phyloP scores from a whole-genome alignment of 2,329 filamentous ascomycete genomes.

The Paecilomyces fulvus region DNA sequence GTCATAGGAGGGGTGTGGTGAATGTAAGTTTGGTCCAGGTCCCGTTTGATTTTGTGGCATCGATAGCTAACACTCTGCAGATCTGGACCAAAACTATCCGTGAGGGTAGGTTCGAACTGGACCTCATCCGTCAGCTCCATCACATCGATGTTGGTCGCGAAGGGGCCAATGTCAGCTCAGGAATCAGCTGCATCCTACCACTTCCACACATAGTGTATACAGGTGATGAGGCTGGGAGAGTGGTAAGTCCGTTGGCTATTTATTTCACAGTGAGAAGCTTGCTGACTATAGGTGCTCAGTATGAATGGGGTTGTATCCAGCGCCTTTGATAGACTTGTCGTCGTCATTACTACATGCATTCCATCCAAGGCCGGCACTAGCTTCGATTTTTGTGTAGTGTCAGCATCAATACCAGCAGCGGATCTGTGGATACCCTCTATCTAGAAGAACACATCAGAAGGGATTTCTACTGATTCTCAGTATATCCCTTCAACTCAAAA shows the following conservation, averaged over 20 bases:
- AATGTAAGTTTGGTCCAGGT: conserved; percentile 43
- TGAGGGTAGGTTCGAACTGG: conserved; percentile 63
- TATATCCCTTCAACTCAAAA: neutral
- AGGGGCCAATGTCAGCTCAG: conserved; percentile 49
- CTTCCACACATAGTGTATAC: conserved; percentile 82
- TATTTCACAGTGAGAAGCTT: neutral
- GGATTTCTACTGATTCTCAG: neutral
- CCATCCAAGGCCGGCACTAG: neutral
- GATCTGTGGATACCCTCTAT: neutral
- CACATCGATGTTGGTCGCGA: conserved; percentile 63
- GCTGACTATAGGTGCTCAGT: conserved; percentile 30
- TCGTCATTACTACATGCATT: neutral
- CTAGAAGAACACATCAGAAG: neutral
- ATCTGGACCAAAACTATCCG: conserved; percentile 51
- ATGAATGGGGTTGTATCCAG: conserved; percentile 51
- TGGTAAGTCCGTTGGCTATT: conserved; percentile 51
- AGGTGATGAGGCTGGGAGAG: conserved; percentile 84
- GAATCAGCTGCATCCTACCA: conserved; percentile 78
- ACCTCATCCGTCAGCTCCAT: conserved; percentile 72
- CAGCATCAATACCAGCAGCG: neutral
- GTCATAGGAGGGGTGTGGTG: conserved; percentile 73
- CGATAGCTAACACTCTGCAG: conserved; percentile 21
- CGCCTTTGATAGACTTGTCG: conserved; percentile 18
- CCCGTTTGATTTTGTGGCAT: conserved; percentile 4
- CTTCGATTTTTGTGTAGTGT: neutral